phyloP scores from a whole-genome alignment of 1,284 basidiomycete genomes.

The Peniophora sp. region DNA sequence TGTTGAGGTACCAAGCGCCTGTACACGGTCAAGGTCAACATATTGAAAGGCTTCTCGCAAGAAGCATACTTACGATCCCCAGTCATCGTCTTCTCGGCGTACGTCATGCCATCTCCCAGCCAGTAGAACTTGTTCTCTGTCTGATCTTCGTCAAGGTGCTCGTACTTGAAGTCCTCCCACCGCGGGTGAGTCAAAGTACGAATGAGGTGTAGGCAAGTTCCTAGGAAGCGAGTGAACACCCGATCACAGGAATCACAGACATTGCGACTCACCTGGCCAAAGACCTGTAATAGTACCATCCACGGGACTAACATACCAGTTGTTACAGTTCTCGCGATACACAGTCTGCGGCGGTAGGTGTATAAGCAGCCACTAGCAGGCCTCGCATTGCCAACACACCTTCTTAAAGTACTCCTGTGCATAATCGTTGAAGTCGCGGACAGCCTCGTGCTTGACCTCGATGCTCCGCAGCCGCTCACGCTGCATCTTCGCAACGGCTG shows the following conservation, averaged over 20 bases:
- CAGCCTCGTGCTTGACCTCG: slow-evolving; percentile 41
- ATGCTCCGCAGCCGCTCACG: slow-evolving; percentile 45
- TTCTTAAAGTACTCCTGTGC: slow-evolving; percentile 35
- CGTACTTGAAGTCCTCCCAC: slow-evolving; percentile 61
- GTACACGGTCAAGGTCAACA: too few relatives aligned
- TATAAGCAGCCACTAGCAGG: neutral
- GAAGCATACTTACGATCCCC: neutral
- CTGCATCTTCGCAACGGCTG: slow-evolving; percentile 42
- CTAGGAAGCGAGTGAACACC: slow-evolving; percentile 17
- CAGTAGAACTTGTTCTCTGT: slow-evolving; percentile 27
- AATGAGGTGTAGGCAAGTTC: slow-evolving; percentile 45
- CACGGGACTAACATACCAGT: slow-evolving; percentile 62
- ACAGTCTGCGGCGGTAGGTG: slow-evolving; percentile 34
- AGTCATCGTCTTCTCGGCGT: neutral
- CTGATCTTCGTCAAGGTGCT: slow-evolving; percentile 27
- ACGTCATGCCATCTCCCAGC: neutral
- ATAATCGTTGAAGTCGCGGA: slow-evolving; percentile 40
- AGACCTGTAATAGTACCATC: slow-evolving; percentile 43
- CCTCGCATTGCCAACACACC: slow-evolving; percentile 16
- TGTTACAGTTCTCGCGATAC: slow-evolving; percentile 48
- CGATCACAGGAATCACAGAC: too few relatives aligned
- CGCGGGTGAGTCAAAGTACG: slow-evolving; percentile 43
- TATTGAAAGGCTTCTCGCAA: neutral
- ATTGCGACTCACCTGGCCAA: slow-evolving; percentile 43
- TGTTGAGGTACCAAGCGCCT: slow-evolving; percentile 1